phyloP scores from a whole-genome alignment of 345 rosid genomes.

The Eucalyptus caleyi region DNA sequence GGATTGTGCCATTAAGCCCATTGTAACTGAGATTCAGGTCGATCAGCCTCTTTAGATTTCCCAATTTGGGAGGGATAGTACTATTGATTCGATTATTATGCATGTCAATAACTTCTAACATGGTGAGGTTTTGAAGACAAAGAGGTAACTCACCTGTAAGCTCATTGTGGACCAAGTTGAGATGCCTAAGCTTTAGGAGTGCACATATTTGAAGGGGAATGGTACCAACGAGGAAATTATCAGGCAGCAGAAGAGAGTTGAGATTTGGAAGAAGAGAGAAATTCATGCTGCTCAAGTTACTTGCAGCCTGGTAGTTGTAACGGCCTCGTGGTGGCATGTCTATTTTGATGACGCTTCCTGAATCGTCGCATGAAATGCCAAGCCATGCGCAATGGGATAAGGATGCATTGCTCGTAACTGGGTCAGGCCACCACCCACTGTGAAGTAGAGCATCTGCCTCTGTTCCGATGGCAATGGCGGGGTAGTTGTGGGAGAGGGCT shows the following conservation, averaged over 20 bases:
- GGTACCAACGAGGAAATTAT: background rate
- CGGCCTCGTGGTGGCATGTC: background rate
- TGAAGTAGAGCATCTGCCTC: background rate
- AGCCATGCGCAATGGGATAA: background rate
- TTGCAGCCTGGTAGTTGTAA: background rate
- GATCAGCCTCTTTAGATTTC: background rate
- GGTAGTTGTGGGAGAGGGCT: background rate
- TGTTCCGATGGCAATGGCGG: background rate
- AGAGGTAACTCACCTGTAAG: background rate
- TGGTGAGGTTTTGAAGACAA: background rate
- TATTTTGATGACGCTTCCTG: background rate
- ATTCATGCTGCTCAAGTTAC: background rate
- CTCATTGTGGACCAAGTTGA: background rate
- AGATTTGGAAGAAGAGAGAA: slow-evolving; percentile 6
- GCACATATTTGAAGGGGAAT: background rate
- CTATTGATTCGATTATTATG: background rate
- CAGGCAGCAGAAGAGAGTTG: background rate
- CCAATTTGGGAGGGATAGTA: background rate
- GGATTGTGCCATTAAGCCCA: background rate
- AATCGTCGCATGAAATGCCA: background rate
- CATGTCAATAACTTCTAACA: background rate
- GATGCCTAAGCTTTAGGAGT: background rate
- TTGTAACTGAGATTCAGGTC: background rate
- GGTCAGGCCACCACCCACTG: background rate
- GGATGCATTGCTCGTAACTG: background rate